Evolutionary conservation across 805 yeast genomes (phyloP), one percentile per base, ranked within the genome.

Genomic region (Ogataea ramenticola): DNA sequence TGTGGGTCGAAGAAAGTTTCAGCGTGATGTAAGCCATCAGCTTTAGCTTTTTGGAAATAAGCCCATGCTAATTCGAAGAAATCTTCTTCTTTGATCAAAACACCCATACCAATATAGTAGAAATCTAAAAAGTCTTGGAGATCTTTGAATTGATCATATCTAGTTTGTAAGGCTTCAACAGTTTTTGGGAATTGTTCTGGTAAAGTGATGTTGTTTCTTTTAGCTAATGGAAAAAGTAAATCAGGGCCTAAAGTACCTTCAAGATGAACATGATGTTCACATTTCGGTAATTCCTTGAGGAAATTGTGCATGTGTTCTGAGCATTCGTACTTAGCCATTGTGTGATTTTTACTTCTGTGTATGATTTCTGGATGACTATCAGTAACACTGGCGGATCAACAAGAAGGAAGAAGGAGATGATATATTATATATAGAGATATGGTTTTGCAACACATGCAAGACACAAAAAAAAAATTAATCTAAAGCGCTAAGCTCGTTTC

Each of bases 1-100:
- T 86, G 95, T 17, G 95, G 95, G 57, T 86, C 95, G 53, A 82
- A 86, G 60, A 86, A 86, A 1, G 80, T 79, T 64, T 86, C 95
- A 2, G 87, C 75, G 58, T 86, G 95, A 44, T 58, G 60, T 42
- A 82, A 67, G 16, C 86, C 85, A 55, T 82, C 85, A 9, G 56
- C 50, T 40, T 70, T 57, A 4, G 84, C 86, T 51, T 73, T 79
- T 39, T 57, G 58, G 65, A 84, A 82, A 61, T 85, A 85, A 7
- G 75, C 79, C 77, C 79, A 79, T n/a, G 91, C 87, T 51, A 86
- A 68, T 53, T 85, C 86, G 51, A 73, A 80, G 62, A 86, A 86
- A 65, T 86, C 96, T 40, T 77, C 67, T 54, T 83, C 88, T 10
- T 69, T 63, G 44, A 79, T 68, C 54, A 86, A 67, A n/a, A 83